Conservation (phyloP, 2,329 filamentous ascomycete genomes). For the Neophaeococcomyces mojaviensis region DNA sequence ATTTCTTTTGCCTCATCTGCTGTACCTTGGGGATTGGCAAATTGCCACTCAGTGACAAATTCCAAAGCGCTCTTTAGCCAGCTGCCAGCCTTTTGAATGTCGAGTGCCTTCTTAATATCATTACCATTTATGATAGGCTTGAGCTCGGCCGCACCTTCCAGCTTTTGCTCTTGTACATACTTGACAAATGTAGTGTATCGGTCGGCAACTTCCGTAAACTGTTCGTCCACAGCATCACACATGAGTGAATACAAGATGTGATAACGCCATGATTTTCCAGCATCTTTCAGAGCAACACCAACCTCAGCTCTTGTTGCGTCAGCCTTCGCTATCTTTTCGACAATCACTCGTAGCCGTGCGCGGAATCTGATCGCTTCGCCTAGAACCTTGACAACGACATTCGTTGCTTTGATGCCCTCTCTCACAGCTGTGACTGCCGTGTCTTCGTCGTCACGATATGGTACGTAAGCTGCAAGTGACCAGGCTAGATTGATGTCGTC, state of each 20-base stretch:
- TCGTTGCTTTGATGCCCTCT: constrained; percentile 25
- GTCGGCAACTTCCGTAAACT: constrained; percentile 15
- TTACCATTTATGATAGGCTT: constrained; percentile 67
- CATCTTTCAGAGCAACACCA: constrained; percentile 21
- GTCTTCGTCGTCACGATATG: constrained; percentile 12
- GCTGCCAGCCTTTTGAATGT: constrained; percentile 60
- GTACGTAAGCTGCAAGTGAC: constrained; percentile 23
- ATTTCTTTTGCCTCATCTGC: constrained; percentile 28
- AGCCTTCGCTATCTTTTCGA: constrained; percentile 11
- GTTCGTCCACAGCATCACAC: constrained; percentile 13
- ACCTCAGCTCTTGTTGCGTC: constrained; percentile 19
- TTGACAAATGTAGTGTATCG: constrained; percentile 47
- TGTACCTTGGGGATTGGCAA: constrained; percentile 60
- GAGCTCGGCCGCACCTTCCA: constrained; percentile 44
- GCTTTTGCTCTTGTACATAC: constrained; percentile 42
- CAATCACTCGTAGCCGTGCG: constrained; percentile 10
- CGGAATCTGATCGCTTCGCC: constrained; percentile 20
- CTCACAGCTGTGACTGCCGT: constrained; percentile 19
- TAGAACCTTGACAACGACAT: constrained; percentile 21
- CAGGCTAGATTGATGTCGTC: constrained; percentile 19
- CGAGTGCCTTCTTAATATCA: constrained; percentile 60
- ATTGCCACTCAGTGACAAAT: constrained; percentile 78
- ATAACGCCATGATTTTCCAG: constrained; percentile 19
- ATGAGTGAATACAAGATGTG: constrained; percentile 20
- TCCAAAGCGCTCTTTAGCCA: constrained; percentile 80